A percentile compares a stretch with the other conserved stretches of the same genome.
phyloP scores from a whole-genome alignment of 2,329 filamentous ascomycete species.

The Ambrosiella xylebori region DNA sequence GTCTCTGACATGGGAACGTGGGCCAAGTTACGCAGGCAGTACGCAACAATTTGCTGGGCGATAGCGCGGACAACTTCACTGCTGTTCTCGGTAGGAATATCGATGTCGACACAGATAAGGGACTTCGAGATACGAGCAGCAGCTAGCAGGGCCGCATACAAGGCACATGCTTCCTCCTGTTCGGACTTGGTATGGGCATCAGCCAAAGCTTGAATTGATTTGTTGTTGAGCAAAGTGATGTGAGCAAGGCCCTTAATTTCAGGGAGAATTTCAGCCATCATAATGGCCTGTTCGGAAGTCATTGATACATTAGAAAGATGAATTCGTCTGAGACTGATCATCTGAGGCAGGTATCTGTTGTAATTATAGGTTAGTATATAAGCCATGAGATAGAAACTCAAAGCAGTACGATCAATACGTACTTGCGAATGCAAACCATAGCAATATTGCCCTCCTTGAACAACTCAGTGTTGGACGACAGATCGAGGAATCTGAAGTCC shows the following conservation, averaged over 20 bases:
- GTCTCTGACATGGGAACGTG: slow-evolving; percentile 51
- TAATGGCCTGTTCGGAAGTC: slow-evolving; percentile 75
- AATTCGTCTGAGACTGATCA: slow-evolving; percentile 62
- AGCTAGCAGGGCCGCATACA: slow-evolving; percentile 82
- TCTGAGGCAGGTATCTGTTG: slow-evolving; percentile 55
- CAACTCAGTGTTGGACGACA: slow-evolving; percentile 74
- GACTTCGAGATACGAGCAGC: slow-evolving; percentile 70
- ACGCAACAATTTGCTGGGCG: slow-evolving; percentile 86
- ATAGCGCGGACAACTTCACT: slow-evolving; percentile 83
- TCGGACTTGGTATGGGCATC: slow-evolving; percentile 58
- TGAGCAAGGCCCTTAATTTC: slow-evolving; percentile 71
- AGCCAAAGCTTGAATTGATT: slow-evolving; percentile 51
- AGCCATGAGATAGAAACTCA: neutral
- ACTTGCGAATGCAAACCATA: slow-evolving; percentile 58
- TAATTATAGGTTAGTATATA: neutral
- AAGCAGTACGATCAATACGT: slow-evolving; percentile 15
- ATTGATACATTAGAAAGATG: slow-evolving; percentile 75
- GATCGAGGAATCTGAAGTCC: slow-evolving; percentile 72
- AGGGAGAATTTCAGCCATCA: slow-evolving; percentile 74
- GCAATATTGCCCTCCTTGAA: slow-evolving; percentile 61
- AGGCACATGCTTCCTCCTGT: slow-evolving; percentile 83
- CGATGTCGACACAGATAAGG: slow-evolving; percentile 79
- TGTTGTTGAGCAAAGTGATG: slow-evolving; percentile 72
- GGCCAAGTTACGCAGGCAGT: slow-evolving; percentile 84
- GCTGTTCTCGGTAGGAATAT: slow-evolving; percentile 65